phyloP scores from a whole-genome alignment of 1,284 basidiomycete species.

The Ceratorhiza oryzae-sativae region DNA sequence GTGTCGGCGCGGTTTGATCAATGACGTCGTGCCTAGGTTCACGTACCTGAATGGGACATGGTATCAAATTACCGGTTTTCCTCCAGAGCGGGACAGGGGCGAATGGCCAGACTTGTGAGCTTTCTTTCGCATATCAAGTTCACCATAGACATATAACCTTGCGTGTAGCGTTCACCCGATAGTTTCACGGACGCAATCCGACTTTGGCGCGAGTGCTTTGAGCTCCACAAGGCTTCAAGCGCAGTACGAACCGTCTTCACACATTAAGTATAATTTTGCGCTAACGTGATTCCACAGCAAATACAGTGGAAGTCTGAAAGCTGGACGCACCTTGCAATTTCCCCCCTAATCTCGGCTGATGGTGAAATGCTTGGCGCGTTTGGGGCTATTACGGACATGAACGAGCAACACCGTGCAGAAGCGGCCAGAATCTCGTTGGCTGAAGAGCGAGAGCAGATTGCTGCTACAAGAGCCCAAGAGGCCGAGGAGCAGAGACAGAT shows the following conservation, averaged over 20 bases:
- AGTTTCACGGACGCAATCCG: not conserved
- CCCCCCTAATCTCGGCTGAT: slow-evolving; percentile 1
- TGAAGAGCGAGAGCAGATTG: slow-evolving; percentile 46
- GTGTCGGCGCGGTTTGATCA: not conserved
- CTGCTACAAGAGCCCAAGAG: slow-evolving; percentile 45
- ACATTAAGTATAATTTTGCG: not conserved
- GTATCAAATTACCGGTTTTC: slow-evolving; percentile 27
- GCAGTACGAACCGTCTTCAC: not conserved
- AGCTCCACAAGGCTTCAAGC: slow-evolving; percentile 4
- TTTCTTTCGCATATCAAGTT: no score
- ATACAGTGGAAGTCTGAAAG: slow-evolving; percentile 10
- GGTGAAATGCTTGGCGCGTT: slow-evolving; percentile 6
- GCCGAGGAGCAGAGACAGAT: slow-evolving; percentile 13
- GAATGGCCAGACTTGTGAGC: slow-evolving; percentile 24
- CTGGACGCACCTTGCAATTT: slow-evolving; percentile 16
- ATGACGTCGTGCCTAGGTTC: not conserved
- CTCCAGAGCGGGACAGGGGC: not conserved
- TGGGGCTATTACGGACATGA: slow-evolving; percentile 43
- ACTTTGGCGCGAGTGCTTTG: slow-evolving; percentile 21
- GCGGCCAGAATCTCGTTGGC: slow-evolving; percentile 45
- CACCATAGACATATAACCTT: no score
- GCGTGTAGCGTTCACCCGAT: slow-evolving; percentile 10
- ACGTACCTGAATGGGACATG: slow-evolving; percentile 14
- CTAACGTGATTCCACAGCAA: not conserved
- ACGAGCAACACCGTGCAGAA: slow-evolving; percentile 47